A percentile compares a stretch with the other conserved stretches of the same genome.
These are phyloP conservation scores for Coix lacrymajobi DNA, from an alignment of 176 grass and related monocot species.

Conservation along the genomic window DNA sequence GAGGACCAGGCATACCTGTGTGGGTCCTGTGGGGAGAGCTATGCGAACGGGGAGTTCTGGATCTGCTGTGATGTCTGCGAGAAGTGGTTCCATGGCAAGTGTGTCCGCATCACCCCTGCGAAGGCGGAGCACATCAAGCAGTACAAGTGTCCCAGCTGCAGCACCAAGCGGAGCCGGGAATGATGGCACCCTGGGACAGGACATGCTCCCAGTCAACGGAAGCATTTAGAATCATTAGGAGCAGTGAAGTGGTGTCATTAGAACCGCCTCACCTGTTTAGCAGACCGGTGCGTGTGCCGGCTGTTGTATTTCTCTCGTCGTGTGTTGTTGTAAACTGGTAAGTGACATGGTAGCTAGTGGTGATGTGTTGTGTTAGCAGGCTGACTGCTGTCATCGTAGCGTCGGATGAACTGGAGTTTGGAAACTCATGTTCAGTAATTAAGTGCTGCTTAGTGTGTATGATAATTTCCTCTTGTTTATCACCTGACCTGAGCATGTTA, in stretches of 20 bases:
- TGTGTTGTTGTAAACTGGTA: slow-evolving; percentile 22
- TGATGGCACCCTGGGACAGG: not conserved
- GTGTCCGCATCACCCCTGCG: slow-evolving; percentile 75
- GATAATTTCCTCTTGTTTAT: not conserved
- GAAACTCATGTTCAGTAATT: slow-evolving; percentile 24
- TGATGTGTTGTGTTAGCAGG: slow-evolving; percentile 26
- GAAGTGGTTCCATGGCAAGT: slow-evolving; percentile 91
- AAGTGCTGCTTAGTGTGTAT: slow-evolving; percentile 26
- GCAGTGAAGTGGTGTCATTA: not conserved
- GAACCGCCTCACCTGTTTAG: slow-evolving; percentile 18
- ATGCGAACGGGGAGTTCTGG: slow-evolving; percentile 64
- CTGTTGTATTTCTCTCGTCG: slow-evolving; percentile 20
- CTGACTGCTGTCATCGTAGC: slow-evolving; percentile 33
- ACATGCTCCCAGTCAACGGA: not conserved
- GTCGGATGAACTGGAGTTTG: slow-evolving; percentile 10
- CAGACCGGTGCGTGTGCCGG: not conserved
- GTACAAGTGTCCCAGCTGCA: slow-evolving; percentile 76
- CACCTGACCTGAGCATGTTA: not conserved
- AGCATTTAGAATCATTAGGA: slow-evolving; percentile 34
- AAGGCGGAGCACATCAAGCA: slow-evolving; percentile 88
- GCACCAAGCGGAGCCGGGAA: slow-evolving; percentile 70
- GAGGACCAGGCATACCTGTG: slow-evolving; percentile 60
- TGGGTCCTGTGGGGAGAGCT: slow-evolving; percentile 63
- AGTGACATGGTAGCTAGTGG: slow-evolving; percentile 28
- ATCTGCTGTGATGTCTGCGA: slow-evolving; percentile 81